phyloP scores from a whole-genome alignment of 192 early-diverging fungal species.

The Radiomyces spectabilis region DNA sequence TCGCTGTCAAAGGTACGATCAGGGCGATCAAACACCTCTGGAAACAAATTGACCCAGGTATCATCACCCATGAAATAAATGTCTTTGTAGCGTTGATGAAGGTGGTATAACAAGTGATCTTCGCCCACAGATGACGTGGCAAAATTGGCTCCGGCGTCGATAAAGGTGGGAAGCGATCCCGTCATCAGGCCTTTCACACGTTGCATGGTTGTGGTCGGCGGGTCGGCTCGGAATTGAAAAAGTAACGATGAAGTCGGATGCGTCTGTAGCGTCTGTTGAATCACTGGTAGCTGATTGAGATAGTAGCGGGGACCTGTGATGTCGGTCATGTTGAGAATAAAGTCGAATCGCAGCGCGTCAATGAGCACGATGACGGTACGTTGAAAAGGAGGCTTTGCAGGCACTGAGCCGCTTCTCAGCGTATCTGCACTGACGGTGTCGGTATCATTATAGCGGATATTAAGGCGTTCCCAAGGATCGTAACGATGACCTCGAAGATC shows the following conservation, averaged over 20 bases:
- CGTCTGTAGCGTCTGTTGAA: slow-evolving; percentile 36
- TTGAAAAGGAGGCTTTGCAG: slow-evolving; percentile 43
- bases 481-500: slow-evolving; percentile 11
- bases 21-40: slow-evolving; percentile 39
- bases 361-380: slow-evolving; percentile 58
- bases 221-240: slow-evolving; percentile 69
- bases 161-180: slow-evolving; percentile 76
- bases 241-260: slow-evolving; percentile 52
- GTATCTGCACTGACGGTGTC: background rate
- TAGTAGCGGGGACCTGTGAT: slow-evolving; percentile 23
- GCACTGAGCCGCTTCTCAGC: background rate
- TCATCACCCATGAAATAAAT: slow-evolving; percentile 91
- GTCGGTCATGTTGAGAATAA: slow-evolving; percentile 11
- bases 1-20: slow-evolving; percentile 52
- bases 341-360: slow-evolving; percentile 70
- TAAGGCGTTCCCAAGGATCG: slow-evolving; percentile 17
- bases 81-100: slow-evolving; percentile 13
- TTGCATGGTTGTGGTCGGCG: slow-evolving; percentile 78
- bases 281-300: slow-evolving; percentile 39
- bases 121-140: slow-evolving; percentile 62
- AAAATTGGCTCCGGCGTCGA: slow-evolving; percentile 79
- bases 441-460: background rate
- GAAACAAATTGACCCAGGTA: slow-evolving; percentile 89
- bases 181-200: slow-evolving; percentile 76
- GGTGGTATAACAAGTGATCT: slow-evolving; percentile 62